Evolutionary conservation across 192 early-diverging fungal genomes (phyloP).

Genomic region (Phlyctochytrium bullatum): DNA sequence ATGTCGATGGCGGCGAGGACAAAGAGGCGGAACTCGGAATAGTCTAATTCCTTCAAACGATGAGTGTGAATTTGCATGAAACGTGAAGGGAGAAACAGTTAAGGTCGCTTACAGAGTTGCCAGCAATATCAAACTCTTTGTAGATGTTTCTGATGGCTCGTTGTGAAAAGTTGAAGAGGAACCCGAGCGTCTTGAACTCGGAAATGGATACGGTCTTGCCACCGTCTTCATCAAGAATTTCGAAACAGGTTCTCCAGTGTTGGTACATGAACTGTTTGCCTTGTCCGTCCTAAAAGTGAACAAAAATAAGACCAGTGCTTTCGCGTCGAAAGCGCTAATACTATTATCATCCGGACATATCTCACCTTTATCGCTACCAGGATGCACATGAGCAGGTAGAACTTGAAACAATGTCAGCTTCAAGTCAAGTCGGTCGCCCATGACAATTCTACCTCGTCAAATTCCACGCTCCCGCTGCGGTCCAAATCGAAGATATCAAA

Average conservation of each 20-base stretch:
- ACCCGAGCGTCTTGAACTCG: conserved; percentile 48
- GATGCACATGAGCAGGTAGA: conserved; percentile 49
- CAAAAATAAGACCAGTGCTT: not conserved
- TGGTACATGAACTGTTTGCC: conserved; percentile 49
- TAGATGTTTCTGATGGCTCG: conserved; percentile 41
- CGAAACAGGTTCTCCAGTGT: conserved; percentile 52
- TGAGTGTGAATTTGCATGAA: not conserved
- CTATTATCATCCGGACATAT: too few relatives aligned
- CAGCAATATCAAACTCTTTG: conserved; percentile 46
- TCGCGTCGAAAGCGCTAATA: conserved; percentile 4
- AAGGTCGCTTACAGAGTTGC: conserved; percentile 26
- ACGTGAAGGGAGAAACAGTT: not conserved
- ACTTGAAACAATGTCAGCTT: conserved; percentile 20
- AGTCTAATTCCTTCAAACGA: conserved; percentile 39
- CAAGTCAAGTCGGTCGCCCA: not conserved
- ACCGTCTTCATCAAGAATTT: conserved; percentile 51
- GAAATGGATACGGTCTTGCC: conserved; percentile 37
- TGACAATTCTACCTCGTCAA: conserved; percentile 37
- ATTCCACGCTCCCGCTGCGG: conserved; percentile 46
- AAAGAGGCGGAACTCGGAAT: conserved; percentile 44
- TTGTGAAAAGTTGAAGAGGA: conserved; percentile 44
- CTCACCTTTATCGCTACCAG: conserved; percentile 43
- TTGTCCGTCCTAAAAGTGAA: conserved; percentile 29
- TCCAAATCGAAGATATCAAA: conserved; percentile 55
- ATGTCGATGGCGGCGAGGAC: conserved; percentile 46